These are phyloP conservation scores for Fusarium secorum DNA, from an alignment of 2,329 filamentous ascomycete species.

Conservation along the genomic window DNA sequence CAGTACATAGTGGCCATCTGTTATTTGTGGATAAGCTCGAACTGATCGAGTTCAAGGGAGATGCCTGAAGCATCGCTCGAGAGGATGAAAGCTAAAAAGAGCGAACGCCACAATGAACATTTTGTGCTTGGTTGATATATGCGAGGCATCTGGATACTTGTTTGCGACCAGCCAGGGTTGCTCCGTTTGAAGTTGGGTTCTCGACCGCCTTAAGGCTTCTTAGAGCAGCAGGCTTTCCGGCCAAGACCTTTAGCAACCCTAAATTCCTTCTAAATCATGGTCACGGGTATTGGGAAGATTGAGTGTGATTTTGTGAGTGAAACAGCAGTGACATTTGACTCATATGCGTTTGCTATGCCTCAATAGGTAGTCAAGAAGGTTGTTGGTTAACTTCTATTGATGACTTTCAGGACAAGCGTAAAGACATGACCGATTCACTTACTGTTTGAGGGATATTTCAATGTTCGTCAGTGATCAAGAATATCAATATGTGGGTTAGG, in stretches of 20 bases:
- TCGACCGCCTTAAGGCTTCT: background rate
- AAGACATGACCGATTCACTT: background rate
- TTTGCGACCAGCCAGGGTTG: background rate
- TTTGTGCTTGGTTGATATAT: background rate
- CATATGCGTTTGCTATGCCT: background rate
- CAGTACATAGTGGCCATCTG: background rate
- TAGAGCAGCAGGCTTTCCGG: background rate
- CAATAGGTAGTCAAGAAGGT: background rate
- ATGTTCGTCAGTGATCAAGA: background rate
- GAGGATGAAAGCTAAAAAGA: too few relatives aligned
- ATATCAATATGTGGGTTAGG: background rate
- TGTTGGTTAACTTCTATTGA: background rate
- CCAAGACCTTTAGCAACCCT: background rate
- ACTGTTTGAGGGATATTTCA: background rate
- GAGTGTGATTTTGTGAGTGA: background rate
- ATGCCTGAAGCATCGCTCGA: too few relatives aligned
- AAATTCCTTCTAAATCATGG: background rate
- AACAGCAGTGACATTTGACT: background rate
- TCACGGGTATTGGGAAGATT: background rate
- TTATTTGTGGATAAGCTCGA: background rate
- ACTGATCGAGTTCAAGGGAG: too few relatives aligned
- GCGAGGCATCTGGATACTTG: background rate
- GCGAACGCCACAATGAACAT: accelerated
- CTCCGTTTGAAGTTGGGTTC: background rate
- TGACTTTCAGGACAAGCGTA: background rate